Conservation (phyloP, 169 alveolate species). For the Plasmodium cynomolgi region DNA sequence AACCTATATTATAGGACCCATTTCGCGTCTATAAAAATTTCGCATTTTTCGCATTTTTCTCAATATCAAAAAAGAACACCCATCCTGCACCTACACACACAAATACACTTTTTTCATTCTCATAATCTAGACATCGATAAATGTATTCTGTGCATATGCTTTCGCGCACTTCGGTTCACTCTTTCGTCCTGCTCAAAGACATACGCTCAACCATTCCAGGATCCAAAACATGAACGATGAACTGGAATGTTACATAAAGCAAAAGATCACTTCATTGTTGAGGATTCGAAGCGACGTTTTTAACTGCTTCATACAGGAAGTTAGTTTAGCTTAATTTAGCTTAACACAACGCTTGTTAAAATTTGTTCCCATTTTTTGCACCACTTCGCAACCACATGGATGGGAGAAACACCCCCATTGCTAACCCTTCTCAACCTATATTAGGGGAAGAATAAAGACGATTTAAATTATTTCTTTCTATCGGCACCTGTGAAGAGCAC, state of each 20-base stretch:
- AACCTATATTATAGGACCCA: background rate
- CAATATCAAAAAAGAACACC: background rate
- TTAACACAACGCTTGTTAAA: background rate
- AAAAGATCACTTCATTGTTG: slow-evolving; percentile 33
- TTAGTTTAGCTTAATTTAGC: background rate
- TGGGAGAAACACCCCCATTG: background rate
- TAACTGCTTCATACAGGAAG: slow-evolving; percentile 28
- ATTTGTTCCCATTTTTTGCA: slow-evolving; percentile 1
- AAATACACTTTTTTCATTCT: background rate
- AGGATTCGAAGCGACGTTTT: slow-evolving; percentile 46
- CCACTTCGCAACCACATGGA: background rate
- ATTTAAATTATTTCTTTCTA: slow-evolving; percentile 40
- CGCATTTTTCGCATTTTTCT: background rate
- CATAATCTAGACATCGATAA: slow-evolving; percentile 7
- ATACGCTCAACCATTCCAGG: background rate
- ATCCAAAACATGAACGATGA: slow-evolving; percentile 63
- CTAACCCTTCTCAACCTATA: background rate
- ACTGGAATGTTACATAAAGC: slow-evolving; percentile 39
- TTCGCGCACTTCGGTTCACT: background rate
- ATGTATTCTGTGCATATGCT: slow-evolving; percentile 14
- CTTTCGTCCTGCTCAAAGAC: background rate
- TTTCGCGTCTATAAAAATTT: background rate
- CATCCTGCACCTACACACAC: background rate
- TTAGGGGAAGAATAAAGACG: slow-evolving; percentile 41
- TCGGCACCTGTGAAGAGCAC: slow-evolving; percentile 52